Evolutionary conservation across 2,329 filamentous ascomycete genomes (phyloP).

Genomic region (Hansfordia pulvinata): DNA sequence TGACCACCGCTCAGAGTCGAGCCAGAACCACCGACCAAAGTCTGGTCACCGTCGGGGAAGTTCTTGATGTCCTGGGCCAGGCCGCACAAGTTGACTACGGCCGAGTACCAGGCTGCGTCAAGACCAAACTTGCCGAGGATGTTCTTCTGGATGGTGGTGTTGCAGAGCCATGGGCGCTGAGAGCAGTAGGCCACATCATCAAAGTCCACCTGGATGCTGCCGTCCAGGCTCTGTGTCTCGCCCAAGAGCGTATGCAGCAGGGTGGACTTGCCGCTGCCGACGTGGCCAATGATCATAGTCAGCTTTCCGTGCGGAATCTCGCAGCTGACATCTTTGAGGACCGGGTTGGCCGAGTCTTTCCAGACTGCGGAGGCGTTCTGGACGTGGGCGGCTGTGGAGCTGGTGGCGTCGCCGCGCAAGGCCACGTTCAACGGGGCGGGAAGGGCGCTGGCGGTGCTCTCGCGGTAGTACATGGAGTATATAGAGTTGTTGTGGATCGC

Average conservation of each 20-base stretch:
- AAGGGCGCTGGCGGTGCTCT: not conserved
- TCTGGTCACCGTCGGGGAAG: conserved; percentile 18
- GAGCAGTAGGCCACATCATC: conserved; percentile 6
- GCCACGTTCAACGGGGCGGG: not conserved
- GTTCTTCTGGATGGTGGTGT: conserved; percentile 12
- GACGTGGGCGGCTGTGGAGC: no score
- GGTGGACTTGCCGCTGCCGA: conserved; percentile 9
- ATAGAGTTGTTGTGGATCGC: no score
- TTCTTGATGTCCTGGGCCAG: conserved; percentile 19
- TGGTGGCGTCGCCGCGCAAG: conserved; percentile 1
- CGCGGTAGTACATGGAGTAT: no score
- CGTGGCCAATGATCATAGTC: conserved; percentile 7
- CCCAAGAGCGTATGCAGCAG: conserved; percentile 9
- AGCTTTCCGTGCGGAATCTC: conserved; percentile 2
- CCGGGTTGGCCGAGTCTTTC: no score
- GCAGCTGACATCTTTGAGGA: conserved; percentile 3
- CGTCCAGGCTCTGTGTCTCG: conserved; percentile 5
- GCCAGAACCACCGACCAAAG: conserved; percentile 25
- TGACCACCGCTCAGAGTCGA: conserved; percentile 29
- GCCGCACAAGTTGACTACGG: conserved; percentile 18
- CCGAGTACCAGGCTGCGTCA: conserved; percentile 15
- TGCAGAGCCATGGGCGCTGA: conserved; percentile 7
- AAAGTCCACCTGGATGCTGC: not conserved
- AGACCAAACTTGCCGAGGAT: conserved; percentile 10
- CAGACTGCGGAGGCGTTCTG: no score